Evolutionary conservation across 306 rosid species (phyloP).

Genomic region (Sechiopsis laciniata): DNA sequence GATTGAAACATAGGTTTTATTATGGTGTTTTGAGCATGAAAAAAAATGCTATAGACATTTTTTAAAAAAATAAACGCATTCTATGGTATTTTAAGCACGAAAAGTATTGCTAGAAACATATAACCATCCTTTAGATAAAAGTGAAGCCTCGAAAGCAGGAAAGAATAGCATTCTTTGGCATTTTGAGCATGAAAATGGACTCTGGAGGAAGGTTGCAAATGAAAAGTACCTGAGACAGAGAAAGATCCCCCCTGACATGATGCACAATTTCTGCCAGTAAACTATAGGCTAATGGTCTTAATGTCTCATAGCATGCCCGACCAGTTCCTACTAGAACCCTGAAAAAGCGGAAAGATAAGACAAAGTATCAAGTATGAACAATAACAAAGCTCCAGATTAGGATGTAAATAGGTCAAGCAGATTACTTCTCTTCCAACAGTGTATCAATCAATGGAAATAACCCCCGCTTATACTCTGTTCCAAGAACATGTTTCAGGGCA

Average conservation of each 20-base stretch:
- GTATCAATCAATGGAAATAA: slow-evolving; percentile 97
- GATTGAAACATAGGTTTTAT: background rate
- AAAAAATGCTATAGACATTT: background rate
- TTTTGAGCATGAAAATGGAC: background rate
- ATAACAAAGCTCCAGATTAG: slow-evolving; percentile 1
- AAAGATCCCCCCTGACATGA: slow-evolving; percentile 90
- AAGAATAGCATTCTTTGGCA: background rate
- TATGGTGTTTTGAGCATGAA: too few species aligned
- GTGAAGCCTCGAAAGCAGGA: background rate
- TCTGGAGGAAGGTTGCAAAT: background rate
- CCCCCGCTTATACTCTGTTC: slow-evolving; percentile 96
- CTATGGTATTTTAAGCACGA: background rate
- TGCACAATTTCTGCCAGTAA: slow-evolving; percentile 97
- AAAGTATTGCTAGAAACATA: too few species aligned
- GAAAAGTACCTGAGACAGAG: slow-evolving; percentile 66
- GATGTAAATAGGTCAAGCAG: slow-evolving; percentile 16
- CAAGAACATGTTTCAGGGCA: slow-evolving; percentile 95
- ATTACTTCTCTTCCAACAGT: slow-evolving; percentile 87
- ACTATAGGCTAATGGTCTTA: slow-evolving; percentile 96
- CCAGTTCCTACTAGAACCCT: slow-evolving; percentile 98
- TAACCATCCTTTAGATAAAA: too few species aligned
- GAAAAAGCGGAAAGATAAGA: slow-evolving; percentile 24
- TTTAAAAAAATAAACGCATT: background rate
- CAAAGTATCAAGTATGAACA: slow-evolving; percentile 18
- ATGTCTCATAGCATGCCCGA: slow-evolving; percentile 92